phyloP scores from a whole-genome alignment of 768 basidiomycete genomes.

The Clavulina sp. region DNA sequence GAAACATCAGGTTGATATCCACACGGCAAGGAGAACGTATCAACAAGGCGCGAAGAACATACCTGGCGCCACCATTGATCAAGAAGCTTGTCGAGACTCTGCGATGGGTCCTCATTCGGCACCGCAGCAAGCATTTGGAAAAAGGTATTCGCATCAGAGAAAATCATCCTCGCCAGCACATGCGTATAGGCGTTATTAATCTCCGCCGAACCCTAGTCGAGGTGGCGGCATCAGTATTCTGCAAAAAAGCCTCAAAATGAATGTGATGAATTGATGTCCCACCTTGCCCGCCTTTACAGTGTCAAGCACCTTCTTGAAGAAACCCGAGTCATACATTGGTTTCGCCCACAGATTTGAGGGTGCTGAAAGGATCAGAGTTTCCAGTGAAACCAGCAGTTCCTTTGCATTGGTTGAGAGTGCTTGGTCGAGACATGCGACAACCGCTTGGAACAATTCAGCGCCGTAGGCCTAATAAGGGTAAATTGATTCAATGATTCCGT shows the following conservation, averaged over 20 bases:
- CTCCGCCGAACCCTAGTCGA: conserved; percentile 9
- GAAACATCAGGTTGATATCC: not conserved
- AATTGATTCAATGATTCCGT: not conserved
- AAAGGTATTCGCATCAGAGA: conserved; percentile 52
- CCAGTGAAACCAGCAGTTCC: conserved; percentile 41
- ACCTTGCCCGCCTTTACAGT: conserved; percentile 54
- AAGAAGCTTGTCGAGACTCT: conserved; percentile 47
- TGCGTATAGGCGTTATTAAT: conserved; percentile 50
- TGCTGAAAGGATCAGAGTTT: conserved; percentile 43
- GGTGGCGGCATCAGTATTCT: conserved; percentile 19
- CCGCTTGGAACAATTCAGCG: conserved; percentile 38
- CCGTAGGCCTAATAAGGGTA: conserved; percentile 29
- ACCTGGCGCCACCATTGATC: conserved; percentile 69
- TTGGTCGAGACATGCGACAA: conserved; percentile 33
- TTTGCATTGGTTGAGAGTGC: conserved; percentile 40
- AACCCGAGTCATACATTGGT: conserved; percentile 51
- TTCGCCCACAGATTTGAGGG: conserved; percentile 54
- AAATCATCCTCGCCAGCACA: conserved; percentile 53
- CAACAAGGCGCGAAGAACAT: not conserved
- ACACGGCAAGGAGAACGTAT: not conserved
- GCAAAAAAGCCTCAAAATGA: conserved; percentile 25
- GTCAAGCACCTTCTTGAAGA: conserved; percentile 46
- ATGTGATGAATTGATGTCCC: conserved; percentile 9
- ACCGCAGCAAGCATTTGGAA: conserved; percentile 49
- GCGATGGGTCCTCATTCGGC: conserved; percentile 26